Base-by-base conservation (phyloP, 192 early-diverging fungal genomes). In the Pilaira anomala region DNA sequence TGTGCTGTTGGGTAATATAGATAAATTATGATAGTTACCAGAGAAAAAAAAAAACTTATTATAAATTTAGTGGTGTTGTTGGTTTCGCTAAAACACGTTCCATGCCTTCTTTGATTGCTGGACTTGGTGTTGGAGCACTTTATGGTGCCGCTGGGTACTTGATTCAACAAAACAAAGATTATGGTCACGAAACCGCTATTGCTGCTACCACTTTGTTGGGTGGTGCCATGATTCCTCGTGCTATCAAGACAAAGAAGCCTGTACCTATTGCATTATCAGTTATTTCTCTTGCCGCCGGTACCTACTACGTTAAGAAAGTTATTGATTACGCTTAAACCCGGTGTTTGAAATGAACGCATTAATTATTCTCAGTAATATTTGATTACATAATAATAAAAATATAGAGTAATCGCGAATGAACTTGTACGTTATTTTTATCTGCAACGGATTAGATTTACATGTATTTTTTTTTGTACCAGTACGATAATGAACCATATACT, bases 221-320 rank as follows among this genome's bases (percentile, higher is more conserved):
- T 5, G 65, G 68, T 28, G 25, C 62, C 42, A 74, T 71, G 67
- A 48, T 73, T 55, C 77, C 77, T 16, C 67, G 77, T 46, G 66
- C 75, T 9, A 53, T 79, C 6, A 66, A 65, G 13, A 71, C 55
- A 12, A 55, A 44, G 19, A 79, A 71, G 44, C 74, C 77, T 36
- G 50, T 79, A 11, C 71, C 77, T 22, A 40, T 73, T 8, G 64
- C 68, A 21, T 62, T 79, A 4, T 52, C 71, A 22, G 48, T 76
- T 24, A 46, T 62, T 14, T 75, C 77, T 11, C 7, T 76, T 16
- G 65, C 62, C 28, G 74, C 69, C 29, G 77, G 77, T n/a, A 67
- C 65, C 24, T 79, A 76, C 41, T 79, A 79, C 60, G 60, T 54
- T 8, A 79, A 79, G 29, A 79, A 79, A 41, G 68, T 79, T 44